A percentile compares a stretch with the other conserved stretches of the same genome.
Evolutionary conservation across 164 flowering plant species (phyloP).

Genomic region (Platanus orientalis): DNA sequence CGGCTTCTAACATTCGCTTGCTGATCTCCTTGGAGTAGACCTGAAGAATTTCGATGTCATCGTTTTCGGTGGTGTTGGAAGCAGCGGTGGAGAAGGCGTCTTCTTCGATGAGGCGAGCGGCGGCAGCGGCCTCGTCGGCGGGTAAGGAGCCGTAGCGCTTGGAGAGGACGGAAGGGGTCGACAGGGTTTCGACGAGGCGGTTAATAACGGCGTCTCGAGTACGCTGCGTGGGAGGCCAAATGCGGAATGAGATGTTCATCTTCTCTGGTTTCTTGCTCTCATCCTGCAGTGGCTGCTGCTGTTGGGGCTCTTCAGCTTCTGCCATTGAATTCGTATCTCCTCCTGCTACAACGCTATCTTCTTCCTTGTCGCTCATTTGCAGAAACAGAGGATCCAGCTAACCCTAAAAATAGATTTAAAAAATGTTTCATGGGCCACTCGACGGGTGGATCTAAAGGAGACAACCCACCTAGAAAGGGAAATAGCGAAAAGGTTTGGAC

Average conservation of each 20-base stretch:
- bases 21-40: slow-evolving; percentile 90
- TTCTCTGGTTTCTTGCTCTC: slow-evolving; percentile 14
- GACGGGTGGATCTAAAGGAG: too few relatives aligned
- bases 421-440: too few relatives aligned
- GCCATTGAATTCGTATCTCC: neutral
- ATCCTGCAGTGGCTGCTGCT: neutral
- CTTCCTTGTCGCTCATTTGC: slow-evolving; percentile 4
- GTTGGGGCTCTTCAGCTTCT: slow-evolving; percentile 6
- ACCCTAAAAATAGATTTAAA: neutral
- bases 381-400: neutral
- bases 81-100: slow-evolving; percentile 49
- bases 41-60: slow-evolving; percentile 83
- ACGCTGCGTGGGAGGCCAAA: slow-evolving; percentile 88
- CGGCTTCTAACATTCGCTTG: slow-evolving; percentile 70
- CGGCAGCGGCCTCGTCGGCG: slow-evolving; percentile 52
- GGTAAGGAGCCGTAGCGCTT: slow-evolving; percentile 77
- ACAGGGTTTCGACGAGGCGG: slow-evolving; percentile 75
- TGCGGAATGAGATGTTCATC: slow-evolving; percentile 46
- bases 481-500: too few relatives aligned
- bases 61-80: slow-evolving; percentile 26
- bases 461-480: too few relatives aligned
- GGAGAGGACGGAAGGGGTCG: slow-evolving; percentile 68
- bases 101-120: slow-evolving; percentile 63
- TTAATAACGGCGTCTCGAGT: slow-evolving; percentile 77
- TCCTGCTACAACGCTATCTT: neutral